These are phyloP conservation scores for Zasmidium cellare DNA, from an alignment of 2,329 filamentous ascomycete genomes.

Conservation along the genomic window DNA sequence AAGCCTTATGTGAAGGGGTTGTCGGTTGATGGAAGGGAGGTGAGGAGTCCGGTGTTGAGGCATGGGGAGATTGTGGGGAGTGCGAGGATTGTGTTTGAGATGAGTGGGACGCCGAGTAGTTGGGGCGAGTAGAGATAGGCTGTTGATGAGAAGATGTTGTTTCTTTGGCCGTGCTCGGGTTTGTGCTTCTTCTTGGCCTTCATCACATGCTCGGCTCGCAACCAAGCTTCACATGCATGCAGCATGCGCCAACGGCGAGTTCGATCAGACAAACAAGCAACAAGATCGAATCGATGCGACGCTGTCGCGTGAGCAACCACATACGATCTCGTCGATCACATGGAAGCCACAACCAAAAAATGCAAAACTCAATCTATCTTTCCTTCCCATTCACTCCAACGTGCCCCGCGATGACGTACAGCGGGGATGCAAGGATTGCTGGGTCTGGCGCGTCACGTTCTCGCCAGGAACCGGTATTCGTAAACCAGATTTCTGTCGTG, in stretches of 20 bases:
- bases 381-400: background rate
- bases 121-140: constrained; percentile 25
- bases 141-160: no score
- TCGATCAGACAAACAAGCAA: no score
- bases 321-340: background rate
- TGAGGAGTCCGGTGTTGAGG: constrained; percentile 39
- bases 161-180: no score
- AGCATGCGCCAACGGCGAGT: background rate
- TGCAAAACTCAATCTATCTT: background rate
- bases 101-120: constrained; percentile 41
- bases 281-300: no score
- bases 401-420: background rate
- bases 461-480: background rate
- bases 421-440: no score
- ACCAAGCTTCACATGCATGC: background rate
- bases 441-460: no score
- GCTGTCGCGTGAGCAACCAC: no score
- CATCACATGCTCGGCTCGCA: background rate
- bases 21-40: constrained; percentile 41
- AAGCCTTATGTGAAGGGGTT: constrained; percentile 45
- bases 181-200: no score
- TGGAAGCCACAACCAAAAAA: no score
- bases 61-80: constrained; percentile 45
- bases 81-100: constrained; percentile 45
- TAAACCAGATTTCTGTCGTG: background rate